Evolutionary conservation across 1,284 basidiomycete genomes (phyloP).

Genomic region (Cronartium quercuum): DNA sequence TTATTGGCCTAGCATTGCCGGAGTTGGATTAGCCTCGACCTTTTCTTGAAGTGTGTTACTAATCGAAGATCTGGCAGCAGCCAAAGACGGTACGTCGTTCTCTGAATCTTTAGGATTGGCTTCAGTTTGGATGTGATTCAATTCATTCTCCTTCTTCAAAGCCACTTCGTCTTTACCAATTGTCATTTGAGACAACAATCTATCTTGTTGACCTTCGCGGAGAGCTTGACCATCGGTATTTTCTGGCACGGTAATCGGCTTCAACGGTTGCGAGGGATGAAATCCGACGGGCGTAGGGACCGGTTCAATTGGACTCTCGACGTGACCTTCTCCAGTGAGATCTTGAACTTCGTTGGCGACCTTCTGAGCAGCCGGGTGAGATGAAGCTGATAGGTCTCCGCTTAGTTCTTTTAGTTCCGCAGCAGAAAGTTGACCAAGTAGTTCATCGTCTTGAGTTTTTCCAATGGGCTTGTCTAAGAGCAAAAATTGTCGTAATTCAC

Average conservation of each 20-base stretch:
- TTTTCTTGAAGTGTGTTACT: background rate
- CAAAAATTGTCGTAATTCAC: background rate
- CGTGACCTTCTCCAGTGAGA: background rate
- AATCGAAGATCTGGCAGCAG: background rate
- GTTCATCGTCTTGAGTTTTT: background rate
- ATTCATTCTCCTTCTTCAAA: background rate
- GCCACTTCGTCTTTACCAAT: background rate
- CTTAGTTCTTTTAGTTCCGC: background rate
- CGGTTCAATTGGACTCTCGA: background rate
- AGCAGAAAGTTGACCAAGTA: background rate
- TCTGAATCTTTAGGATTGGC: background rate
- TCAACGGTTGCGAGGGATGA: no score
- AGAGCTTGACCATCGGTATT: background rate
- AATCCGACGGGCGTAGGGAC: background rate
- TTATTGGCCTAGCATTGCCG: background rate
- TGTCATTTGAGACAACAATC: background rate
- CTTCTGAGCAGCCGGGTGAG: background rate
- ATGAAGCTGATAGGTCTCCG: background rate
- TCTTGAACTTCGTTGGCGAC: background rate
- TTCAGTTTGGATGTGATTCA: background rate
- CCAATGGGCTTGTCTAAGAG: background rate
- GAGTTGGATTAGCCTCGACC: background rate
- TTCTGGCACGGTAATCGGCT: background rate
- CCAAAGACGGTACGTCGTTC: background rate
- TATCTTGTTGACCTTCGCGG: background rate